Conservation (phyloP, 2,329 filamentous ascomycete species). For the Verticillium isaacii region DNA sequence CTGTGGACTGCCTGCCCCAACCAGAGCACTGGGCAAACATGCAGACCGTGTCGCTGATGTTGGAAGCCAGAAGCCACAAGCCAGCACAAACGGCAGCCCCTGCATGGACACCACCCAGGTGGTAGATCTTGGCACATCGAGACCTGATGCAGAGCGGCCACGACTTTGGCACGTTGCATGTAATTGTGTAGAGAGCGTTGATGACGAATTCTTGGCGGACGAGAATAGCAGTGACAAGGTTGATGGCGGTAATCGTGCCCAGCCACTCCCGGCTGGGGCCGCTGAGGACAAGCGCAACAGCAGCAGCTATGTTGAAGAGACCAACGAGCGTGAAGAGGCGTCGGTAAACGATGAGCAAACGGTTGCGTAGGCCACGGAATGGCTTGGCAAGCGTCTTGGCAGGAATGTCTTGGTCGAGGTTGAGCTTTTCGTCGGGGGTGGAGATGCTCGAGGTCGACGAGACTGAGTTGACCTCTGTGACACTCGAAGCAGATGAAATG, state of each 20-base stretch:
- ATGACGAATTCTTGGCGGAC: slow-evolving; percentile 50
- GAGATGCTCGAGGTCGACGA: background rate
- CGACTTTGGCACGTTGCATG: slow-evolving; percentile 38
- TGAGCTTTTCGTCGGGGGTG: slow-evolving; percentile 3
- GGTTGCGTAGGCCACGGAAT: slow-evolving; percentile 33
- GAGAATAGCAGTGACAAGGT: slow-evolving; percentile 44
- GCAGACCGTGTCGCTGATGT: slow-evolving; percentile 11
- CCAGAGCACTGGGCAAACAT: slow-evolving; percentile 9
- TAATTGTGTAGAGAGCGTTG: slow-evolving; percentile 42
- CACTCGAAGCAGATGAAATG: background rate
- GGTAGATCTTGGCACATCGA: slow-evolving; percentile 46
- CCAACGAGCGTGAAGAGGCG: slow-evolving; percentile 51
- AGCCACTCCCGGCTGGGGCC: slow-evolving; percentile 28
- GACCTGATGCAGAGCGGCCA: slow-evolving; percentile 43
- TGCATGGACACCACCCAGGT: slow-evolving; percentile 47
- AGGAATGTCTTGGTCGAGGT: slow-evolving; percentile 25
- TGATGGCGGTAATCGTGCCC: slow-evolving; percentile 38
- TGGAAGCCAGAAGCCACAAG: slow-evolving; percentile 43
- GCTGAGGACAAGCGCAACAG: slow-evolving; percentile 34
- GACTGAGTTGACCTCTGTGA: slow-evolving; percentile 1
- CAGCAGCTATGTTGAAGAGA: slow-evolving; percentile 43
- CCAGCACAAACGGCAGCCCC: slow-evolving; percentile 44
- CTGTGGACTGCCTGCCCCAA: slow-evolving; percentile 31
- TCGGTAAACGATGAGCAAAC: slow-evolving; percentile 49
- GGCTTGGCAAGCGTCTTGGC: slow-evolving; percentile 33